Evolutionary conservation across 225 moss, liverwort and hornwort genomes (phyloP), one percentile per base, ranked within the genome.

Genomic region (Pleurozium schreberi): DNA sequence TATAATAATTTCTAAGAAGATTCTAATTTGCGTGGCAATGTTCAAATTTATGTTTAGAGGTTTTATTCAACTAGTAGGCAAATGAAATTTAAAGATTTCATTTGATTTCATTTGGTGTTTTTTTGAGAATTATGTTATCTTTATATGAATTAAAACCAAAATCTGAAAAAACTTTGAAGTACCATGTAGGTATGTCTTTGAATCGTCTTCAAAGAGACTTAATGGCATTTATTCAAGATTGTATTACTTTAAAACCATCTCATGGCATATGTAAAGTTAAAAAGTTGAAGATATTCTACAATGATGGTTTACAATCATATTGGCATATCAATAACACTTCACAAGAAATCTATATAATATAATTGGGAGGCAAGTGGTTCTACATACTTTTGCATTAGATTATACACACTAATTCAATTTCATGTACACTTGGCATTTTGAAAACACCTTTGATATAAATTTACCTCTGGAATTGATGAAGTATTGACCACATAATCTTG

Each of bases 401-500:
- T 10, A 20, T 9, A 19, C 3, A 4, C 18, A 83, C 1, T 28
- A 28, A 18, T n/a, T 64, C 18, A 11, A 34, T 63, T 34, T 63
- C 17, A 45, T 36, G 40, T n/a, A 38, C 4, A 27, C 9, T 36
- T 60, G 12, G 64, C 1, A 31, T 63, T 20, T 62, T n/a, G 38
- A n/a, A 18, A 26, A n/a, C 27, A 75, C 14, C 8, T 74, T 27
- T 34, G 10, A 57, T 10, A 36, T 58, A 25, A 1, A 34, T 28
- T 80, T 26, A 93, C 94, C 89, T 94, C 92, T 55, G 78, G 47
- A 14, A 91, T 76, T 63, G 89, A 90, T 52, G 94, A 52, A 36
- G 92, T 55, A 64, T 77, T 90, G 22, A 86, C 87, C 25, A 92
- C 85, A 27, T 84, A 94, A 47, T 94, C 94, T 91, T 92, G 94